A percentile compares a stretch with the other conserved stretches of the same genome.
phyloP scores from a whole-genome alignment of 2,329 filamentous ascomycete genomes.

The Microsporum audouinii region DNA sequence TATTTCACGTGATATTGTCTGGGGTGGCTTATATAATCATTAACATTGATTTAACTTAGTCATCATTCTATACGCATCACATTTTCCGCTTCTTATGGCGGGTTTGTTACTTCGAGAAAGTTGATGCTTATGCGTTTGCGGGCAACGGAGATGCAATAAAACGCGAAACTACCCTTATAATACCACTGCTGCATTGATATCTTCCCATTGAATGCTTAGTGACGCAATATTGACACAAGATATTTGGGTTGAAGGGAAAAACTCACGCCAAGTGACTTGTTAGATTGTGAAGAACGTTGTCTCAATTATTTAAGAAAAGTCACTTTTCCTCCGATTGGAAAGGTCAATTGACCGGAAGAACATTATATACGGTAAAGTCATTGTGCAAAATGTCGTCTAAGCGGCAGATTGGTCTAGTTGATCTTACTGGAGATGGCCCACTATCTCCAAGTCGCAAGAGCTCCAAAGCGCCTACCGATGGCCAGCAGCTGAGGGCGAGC shows the following conservation, averaged over 20 bases:
- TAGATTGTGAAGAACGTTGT: neutral
- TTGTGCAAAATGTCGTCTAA: conserved; percentile 1
- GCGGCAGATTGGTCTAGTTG: conserved; percentile 15
- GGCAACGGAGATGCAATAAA: neutral
- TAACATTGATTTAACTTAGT: too few relatives aligned
- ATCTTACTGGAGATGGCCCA: conserved; percentile 19
- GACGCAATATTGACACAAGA: neutral
- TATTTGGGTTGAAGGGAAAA: neutral
- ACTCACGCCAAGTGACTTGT: neutral
- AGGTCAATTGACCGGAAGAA: neutral
- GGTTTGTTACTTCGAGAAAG: neutral
- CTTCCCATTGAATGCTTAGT: neutral
- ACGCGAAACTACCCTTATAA: neutral
- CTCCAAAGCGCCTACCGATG: conserved; percentile 2
- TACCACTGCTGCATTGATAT: neutral
- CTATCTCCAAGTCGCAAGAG: neutral
- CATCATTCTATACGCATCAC: too few relatives aligned
- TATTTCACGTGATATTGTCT: neutral
- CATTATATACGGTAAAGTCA: neutral
- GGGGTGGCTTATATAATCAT: too few relatives aligned
- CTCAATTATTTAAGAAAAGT: neutral
- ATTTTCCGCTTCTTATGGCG: too few relatives aligned
- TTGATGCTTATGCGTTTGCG: neutral
- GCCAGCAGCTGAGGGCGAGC: conserved; percentile 22
- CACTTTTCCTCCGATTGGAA: neutral